phyloP scores from a whole-genome alignment of 176 grass and related monocot genomes.

The Hyparrhenia diplandra region DNA sequence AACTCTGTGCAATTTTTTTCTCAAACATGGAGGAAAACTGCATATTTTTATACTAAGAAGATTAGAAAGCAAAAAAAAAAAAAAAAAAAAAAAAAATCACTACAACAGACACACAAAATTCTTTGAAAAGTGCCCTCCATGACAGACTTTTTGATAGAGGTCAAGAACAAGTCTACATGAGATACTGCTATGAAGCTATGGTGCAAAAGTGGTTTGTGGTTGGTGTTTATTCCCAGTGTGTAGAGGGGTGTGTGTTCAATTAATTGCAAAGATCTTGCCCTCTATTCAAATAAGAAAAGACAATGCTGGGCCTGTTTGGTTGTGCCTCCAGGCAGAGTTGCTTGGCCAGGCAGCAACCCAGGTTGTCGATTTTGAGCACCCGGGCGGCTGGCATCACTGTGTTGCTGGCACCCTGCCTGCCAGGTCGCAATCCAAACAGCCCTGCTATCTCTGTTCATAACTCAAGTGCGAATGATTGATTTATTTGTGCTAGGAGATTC shows the following conservation, averaged over 20 bases:
- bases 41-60: not conserved
- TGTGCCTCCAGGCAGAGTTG: too few species aligned
- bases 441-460: not conserved
- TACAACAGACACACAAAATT: not conserved
- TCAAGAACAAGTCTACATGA: not conserved
- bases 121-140: not conserved
- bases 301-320: not conserved
- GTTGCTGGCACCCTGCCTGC: too few species aligned
- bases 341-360: too few species aligned
- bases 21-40: not conserved
- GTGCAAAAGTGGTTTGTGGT: not conserved
- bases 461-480: not conserved
- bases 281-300: not conserved
- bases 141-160: not conserved
- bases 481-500: not conserved
- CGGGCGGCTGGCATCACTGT: too few species aligned
- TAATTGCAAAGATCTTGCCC: not conserved
- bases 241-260: not conserved
- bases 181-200: not conserved
- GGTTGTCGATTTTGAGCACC: too few species aligned
- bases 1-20: not conserved
- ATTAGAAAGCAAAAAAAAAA: too few species aligned
- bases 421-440: too few species aligned
- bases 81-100: too few species aligned
- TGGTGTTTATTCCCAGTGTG: not conserved